Evolutionary conservation across 1,139 yeast species (phyloP), one percentile per base, ranked within the genome.

Genomic region (Zygosaccharomyces sapae): DNA sequence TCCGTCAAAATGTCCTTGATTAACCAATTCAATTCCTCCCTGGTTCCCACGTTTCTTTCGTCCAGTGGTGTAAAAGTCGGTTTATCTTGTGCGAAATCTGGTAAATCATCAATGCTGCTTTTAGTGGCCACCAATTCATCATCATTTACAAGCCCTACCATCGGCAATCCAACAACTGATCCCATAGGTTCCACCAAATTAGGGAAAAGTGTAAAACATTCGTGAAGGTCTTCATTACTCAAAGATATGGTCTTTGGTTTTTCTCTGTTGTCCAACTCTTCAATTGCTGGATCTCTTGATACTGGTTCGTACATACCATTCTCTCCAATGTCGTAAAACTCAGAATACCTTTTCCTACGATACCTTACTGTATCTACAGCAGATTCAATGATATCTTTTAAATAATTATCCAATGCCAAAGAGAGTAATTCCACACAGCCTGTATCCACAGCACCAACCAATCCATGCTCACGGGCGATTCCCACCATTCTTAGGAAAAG

Each of bases 391-490:
- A 92, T 72, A 53, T 79, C 79, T 57, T 85, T 85, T 51, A 92
- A 68, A 67, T 89, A 92, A 37, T 78, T 73, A 59, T 90, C 97
- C 38, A 92, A 70, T 0, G 96, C 97, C 9, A 86, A 70, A 24
- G 83, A 72, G 55, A 90, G 66, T n/a, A 92, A 72, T 51, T 89
- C 96, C 27, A 87, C 77, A 1, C 86, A 87, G 13, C 80, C 83
- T 10, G 81, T 74, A 46, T 81, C 84, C 16, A 90, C 72, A 7
- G 84, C 82, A 0, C 96, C 96, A 0, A 92, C 76, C n/a, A 92
- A 70, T 0, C 98, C 98, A 62, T 89, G 81, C 60, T 92, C 98
- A 60, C 97, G 75, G 59, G 95, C 86, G 4, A 85, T 82, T 66
- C 96, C 95, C 34, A 83, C 69, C 73, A 92, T 81, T 45, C 92